A percentile compares a stretch with the other conserved stretches of the same genome.
These are phyloP conservation scores for Phytophthora fragariae DNA, from an alignment of 352 stramenopile genomes.

Conservation along the genomic window DNA sequence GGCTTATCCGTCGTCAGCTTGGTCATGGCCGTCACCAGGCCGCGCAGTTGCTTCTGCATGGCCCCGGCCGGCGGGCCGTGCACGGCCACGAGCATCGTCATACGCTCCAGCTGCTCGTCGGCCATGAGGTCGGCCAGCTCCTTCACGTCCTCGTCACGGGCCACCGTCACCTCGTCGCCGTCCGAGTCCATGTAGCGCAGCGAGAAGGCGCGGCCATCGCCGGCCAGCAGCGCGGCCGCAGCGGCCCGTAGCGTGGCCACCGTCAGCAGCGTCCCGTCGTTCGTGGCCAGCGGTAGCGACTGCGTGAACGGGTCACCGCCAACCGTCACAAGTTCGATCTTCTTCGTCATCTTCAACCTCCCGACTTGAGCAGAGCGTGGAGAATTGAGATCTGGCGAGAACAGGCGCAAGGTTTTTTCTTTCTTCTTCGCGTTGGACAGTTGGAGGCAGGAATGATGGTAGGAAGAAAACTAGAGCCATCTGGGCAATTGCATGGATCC, in stretches of 20 bases:
- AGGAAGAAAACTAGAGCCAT: background rate
- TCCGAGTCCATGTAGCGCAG: conserved; percentile 69
- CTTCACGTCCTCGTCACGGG: conserved; percentile 57
- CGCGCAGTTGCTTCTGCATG: conserved; percentile 52
- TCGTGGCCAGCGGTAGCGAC: conserved; percentile 36
- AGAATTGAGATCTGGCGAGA: conserved; percentile 47
- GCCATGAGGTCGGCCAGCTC: conserved; percentile 63
- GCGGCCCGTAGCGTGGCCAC: conserved; percentile 38
- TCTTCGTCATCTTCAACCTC: conserved; percentile 34
- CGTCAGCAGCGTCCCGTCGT: conserved; percentile 23
- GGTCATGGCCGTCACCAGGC: conserved; percentile 60
- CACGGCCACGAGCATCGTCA: conserved; percentile 46
- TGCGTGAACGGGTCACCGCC: conserved; percentile 27
- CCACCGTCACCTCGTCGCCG: conserved; percentile 66
- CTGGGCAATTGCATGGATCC: background rate
- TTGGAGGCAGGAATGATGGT: background rate
- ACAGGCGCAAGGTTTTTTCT: background rate
- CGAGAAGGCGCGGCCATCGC: conserved; percentile 32
- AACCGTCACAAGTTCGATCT: conserved; percentile 36
- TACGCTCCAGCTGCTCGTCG: conserved; percentile 46
- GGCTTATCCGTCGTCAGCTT: conserved; percentile 55
- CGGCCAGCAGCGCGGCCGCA: conserved; percentile 29
- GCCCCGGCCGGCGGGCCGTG: conserved; percentile 11
- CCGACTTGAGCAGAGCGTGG: conserved; percentile 25
- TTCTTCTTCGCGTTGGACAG: conserved; percentile 21